Evolutionary conservation across 257 asterid genomes (phyloP), one percentile per base, ranked within the genome.

Genomic region (Solanum acaule): DNA sequence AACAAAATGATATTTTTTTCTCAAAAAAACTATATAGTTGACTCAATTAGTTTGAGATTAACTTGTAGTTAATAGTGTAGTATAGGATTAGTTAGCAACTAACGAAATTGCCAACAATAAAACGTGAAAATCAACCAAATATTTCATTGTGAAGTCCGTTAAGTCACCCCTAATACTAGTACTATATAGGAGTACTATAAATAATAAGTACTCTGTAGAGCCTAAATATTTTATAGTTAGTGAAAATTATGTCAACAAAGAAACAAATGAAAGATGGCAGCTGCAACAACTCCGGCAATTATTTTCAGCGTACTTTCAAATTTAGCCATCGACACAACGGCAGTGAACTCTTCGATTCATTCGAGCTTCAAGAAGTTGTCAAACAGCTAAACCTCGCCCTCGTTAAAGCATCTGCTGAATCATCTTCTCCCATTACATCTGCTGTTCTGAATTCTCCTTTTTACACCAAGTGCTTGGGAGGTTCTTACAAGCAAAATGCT

Each of bases 311-410:
- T 93, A 12, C 42, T 83, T 59, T 40, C 88, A 90, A 75, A 75
- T 68, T 86, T 37, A 92, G 88, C 88, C 90, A 94, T 34, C 88
- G 79, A 81, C 86, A 87, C 91, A 88, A 92, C 29, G 84, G 90
- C 16, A 94, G 97, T 94, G 89, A 91, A 86, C 94, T 95, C 70
- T 95, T 92, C 34, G 96, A 95, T 89, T 93, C 94, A 0, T 93
- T 72, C 10, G 96, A 94, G 88, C 94, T 94, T 85, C 90, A 92
- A 87, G 88, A 94, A 9, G 88, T 94, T 76, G 88, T 93, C 79
- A 93, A 88, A 88, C 95, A 92, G 83, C 95, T 95, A 22, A 93
- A 94, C 86, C 92, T 90, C 3, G 93, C 96, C 37, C 90, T 95
- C 13, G 6, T 78, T 6, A 91, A 88, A 23, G 94, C 92, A 34